phyloP scores from a whole-genome alignment of 2,329 filamentous ascomycete genomes.

The Aspergillus fructus region DNA sequence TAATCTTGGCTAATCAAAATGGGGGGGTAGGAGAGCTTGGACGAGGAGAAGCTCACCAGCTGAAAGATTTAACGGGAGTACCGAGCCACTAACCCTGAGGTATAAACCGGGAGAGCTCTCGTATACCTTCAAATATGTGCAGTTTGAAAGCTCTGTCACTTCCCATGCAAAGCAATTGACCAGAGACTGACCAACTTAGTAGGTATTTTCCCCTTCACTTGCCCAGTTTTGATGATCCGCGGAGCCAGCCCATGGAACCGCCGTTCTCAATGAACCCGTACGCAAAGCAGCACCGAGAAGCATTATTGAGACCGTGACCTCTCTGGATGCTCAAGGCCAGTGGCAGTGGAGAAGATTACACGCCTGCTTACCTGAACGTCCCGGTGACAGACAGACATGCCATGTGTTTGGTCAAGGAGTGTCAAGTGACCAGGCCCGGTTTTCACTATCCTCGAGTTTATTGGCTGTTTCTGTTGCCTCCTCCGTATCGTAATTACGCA shows the following conservation, averaged over 20 bases:
- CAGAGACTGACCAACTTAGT: too few relatives aligned
- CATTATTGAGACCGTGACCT: not conserved
- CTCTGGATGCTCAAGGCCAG: constrained; percentile 10
- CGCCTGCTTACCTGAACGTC: constrained; percentile 7
- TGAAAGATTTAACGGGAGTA: not conserved
- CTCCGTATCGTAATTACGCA: constrained; percentile 16
- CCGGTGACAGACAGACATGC: constrained; percentile 17
- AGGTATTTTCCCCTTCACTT: not conserved
- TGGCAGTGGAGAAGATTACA: constrained; percentile 1
- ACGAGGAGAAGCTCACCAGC: constrained; percentile 9
- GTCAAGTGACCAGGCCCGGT: constrained; percentile 42
- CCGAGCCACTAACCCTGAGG: not conserved
- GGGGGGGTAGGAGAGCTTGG: constrained; percentile 6
- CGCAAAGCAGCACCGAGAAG: not conserved
- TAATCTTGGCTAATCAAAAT: not conserved
- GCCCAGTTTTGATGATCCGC: not conserved
- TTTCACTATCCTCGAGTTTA: constrained; percentile 32
- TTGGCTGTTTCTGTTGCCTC: constrained; percentile 22
- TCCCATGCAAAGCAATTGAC: not conserved
- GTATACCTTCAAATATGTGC: not conserved
- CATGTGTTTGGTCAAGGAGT: constrained; percentile 18
- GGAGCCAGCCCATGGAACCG: not conserved
- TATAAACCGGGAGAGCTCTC: too few relatives aligned
- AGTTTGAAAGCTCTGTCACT: not conserved
- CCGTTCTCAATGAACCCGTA: not conserved